phyloP scores from a whole-genome alignment of 1,284 basidiomycete genomes.

The Gymnopus androsaceus region DNA sequence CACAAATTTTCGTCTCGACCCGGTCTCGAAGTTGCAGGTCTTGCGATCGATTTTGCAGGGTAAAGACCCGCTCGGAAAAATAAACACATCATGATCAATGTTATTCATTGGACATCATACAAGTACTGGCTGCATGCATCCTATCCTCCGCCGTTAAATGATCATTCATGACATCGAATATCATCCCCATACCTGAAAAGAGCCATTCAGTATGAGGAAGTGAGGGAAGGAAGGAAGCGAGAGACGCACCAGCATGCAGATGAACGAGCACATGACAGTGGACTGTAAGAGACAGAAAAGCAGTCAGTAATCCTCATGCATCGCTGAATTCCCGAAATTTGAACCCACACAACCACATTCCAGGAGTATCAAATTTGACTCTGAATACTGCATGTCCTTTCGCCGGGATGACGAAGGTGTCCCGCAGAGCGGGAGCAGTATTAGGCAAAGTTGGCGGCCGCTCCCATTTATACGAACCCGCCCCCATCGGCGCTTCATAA shows the following conservation, averaged over 20 bases:
- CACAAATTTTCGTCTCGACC: no score
- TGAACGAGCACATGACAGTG: constrained; percentile 17
- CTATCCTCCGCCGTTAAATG: neutral
- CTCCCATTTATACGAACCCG: constrained; percentile 15
- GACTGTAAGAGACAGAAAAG: constrained; percentile 1
- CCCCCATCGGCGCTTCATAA: constrained; percentile 11
- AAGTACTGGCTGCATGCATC: constrained; percentile 3
- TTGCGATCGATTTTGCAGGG: no score
- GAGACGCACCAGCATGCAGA: constrained; percentile 6
- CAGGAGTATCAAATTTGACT: constrained; percentile 16
- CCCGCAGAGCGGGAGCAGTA: constrained; percentile 11
- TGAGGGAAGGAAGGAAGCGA: neutral
- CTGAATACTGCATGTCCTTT: constrained; percentile 16
- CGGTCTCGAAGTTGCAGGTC: no score
- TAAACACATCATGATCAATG: no score
- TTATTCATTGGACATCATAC: neutral
- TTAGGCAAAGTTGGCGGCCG: constrained; percentile 10
- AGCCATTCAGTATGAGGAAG: neutral
- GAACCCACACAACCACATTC: constrained; percentile 15
- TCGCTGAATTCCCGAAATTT: neutral
- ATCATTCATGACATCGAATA: constrained; percentile 13
- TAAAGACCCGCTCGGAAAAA: no score
- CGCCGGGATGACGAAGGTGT: constrained; percentile 13
- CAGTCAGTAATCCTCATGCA: neutral
- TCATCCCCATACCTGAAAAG: constrained; percentile 13